Evolutionary conservation across 2,329 filamentous ascomycete species (phyloP), one percentile per base, ranked within the genome.

Genomic region (Ramularia endophylla): DNA sequence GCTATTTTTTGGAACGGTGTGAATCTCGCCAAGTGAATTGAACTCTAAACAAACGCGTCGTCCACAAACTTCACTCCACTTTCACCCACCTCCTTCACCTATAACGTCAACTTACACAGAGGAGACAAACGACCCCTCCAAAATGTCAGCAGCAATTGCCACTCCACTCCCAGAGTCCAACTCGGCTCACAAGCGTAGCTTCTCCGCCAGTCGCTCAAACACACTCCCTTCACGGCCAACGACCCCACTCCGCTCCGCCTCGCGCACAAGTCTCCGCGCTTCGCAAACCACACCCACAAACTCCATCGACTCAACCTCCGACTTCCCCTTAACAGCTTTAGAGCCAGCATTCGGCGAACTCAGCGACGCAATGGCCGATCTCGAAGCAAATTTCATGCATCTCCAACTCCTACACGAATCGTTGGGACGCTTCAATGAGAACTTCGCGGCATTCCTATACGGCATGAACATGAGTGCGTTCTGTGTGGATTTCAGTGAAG

Each of bases 401-500:
- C 81, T 98, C 53, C 90, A 97, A 65, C 71, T 95, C 49, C 94
- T 98, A 82, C 88, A 98, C 60, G 90, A 97, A 70, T 94, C 87
- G 58, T 67, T 98, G 53, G 80, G 87, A 17, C 80, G 92, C 18
- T 98, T 98, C 66, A 90, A 83, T 65, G 92, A 98, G 72, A 94
- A 85, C 59, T 98, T 98, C 65, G 88, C 88, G 1, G 87, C 84
- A 54, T 97, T 98, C 58, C 68, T 98, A 33, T 98, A 97, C 57
- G 92, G 92, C 2, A 65, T 98, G 62, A 97, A 97, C 61, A 95
- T 98, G 89, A 97, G 95, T 65, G 92, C 92, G 1, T 98, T 97
- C 63, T 97, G 90, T 63, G 89, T 97, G 22, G 92, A 98, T 64
- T 98, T 95, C 52, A 86, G 88, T 0, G 92, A 98, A 85, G 85